Evolutionary conservation across 306 rosid species (phyloP), one percentile per base, ranked within the genome.

Genomic region (Prunus fruticosa): DNA sequence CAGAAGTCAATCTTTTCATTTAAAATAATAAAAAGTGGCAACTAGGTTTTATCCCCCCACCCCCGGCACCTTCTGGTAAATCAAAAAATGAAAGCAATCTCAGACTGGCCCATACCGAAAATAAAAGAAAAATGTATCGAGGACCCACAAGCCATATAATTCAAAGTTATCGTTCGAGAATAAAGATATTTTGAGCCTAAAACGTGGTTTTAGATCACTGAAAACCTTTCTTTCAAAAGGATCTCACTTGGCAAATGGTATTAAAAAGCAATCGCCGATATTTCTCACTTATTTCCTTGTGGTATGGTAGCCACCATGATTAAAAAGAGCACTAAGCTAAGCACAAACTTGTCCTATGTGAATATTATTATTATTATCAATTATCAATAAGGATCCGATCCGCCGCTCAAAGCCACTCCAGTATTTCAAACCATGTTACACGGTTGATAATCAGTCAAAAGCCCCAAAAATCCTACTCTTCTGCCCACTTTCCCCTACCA

Each of bases 211-310:
- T 19, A 27, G 20, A 27, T 61, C 15, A 61, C 43, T 2, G 28
- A 61, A 4, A 61, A 61, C n/a, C 2, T 23, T 60, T 4, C n/a
- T 51, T 13, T 19, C 43, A 62, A 78, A 50, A 64, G 38, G 14
- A 41, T 78, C 77, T 64, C 65, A n/a, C 15, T 19, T 47, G 72
- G 64, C 67, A 38, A 71, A 20, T 71, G 18, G 27, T 41, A 78
- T 23, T 43, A 23, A 64, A 76, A 28, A 34, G 19, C 18, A 38
- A 8, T 38, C 8, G 43, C 63, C 23, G 38, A 51, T 64, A 34
- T 75, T 25, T 47, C 30, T 16, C 8, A 9, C n/a, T 62, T n/a
- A 14, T 1, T 46, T 27, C 67, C 6, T 38, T 38, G 2, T 30
- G 46, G 63, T 16, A 45, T 58, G 2, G 9, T 38, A 6, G 43